A percentile compares a stretch with the other conserved stretches of the same genome.
These are phyloP conservation scores for Trichothecium roseum DNA, from an alignment of 2,329 filamentous ascomycete genomes.

Conservation along the genomic window DNA sequence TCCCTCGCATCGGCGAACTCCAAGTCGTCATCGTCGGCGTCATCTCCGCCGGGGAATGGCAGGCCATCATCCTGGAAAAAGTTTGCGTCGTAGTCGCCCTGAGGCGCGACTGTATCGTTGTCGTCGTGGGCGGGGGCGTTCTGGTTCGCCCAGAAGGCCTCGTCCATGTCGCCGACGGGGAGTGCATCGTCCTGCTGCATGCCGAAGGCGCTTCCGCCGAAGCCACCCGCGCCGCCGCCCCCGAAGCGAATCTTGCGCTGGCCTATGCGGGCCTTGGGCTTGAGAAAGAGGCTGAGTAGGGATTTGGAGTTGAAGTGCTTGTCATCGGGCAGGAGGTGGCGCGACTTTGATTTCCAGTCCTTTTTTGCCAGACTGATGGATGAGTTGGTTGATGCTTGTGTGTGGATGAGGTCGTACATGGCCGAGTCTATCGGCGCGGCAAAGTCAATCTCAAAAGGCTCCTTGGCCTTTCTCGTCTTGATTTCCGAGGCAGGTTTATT, in stretches of 20 bases:
- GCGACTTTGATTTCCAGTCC: slow-evolving; percentile 88
- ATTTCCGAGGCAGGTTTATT: slow-evolving; percentile 51
- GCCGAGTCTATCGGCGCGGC: slow-evolving; percentile 59
- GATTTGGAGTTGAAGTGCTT: slow-evolving; percentile 97
- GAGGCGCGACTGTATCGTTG: slow-evolving; percentile 47
- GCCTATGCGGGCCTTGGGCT: slow-evolving; percentile 80
- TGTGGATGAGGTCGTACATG: slow-evolving; percentile 69
- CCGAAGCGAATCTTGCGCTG: slow-evolving; percentile 47
- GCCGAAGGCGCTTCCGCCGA: slow-evolving; percentile 27
- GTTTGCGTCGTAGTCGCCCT: slow-evolving; percentile 88
- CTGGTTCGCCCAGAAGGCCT: slow-evolving; percentile 85
- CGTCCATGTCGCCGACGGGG: slow-evolving; percentile 73
- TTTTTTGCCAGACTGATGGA: slow-evolving; percentile 82
- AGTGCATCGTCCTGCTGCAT: slow-evolving; percentile 35
- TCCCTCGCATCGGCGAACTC: slow-evolving; percentile 76
- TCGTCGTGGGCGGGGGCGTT: slow-evolving; percentile 38
- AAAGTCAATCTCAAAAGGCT: slow-evolving; percentile 93
- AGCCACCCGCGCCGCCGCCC: slow-evolving; percentile 11
- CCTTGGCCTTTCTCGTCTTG: slow-evolving; percentile 82
- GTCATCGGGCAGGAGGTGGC: slow-evolving; percentile 90
- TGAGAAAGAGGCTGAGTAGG: slow-evolving; percentile 81
- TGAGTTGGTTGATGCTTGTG: slow-evolving; percentile 67
- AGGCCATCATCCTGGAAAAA: slow-evolving; percentile 90
- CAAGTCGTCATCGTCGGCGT: slow-evolving; percentile 56
- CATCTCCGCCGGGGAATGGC: slow-evolving; percentile 51